These are phyloP conservation scores for Hippophae gyantsensis DNA, from an alignment of 306 rosid species.

Conservation along the genomic window DNA sequence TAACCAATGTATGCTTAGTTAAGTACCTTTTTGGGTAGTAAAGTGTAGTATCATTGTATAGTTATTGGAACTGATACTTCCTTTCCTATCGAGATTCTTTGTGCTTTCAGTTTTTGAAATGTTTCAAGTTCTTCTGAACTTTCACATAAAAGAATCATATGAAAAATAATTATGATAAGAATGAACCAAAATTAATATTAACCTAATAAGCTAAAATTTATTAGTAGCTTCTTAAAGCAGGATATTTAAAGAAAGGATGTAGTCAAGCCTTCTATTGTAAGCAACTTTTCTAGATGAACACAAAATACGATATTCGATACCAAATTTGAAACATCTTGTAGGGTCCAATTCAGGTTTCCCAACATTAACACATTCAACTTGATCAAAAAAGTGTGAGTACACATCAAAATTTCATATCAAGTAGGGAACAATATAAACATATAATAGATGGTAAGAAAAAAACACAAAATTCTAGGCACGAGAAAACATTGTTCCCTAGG, in stretches of 20 bases:
- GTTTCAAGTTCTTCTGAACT: conserved; percentile 71
- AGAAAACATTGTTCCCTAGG: no score
- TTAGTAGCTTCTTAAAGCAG: conserved; percentile 79
- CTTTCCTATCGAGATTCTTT: conserved; percentile 72
- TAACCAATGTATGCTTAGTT: conserved; percentile 29
- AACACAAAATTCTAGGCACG: no score
- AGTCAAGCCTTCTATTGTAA: conserved; percentile 76
- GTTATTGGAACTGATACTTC: conserved; percentile 54
- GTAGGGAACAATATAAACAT: background rate
- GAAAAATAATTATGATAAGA: conserved; percentile 5
- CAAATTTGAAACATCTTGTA: conserved; percentile 80
- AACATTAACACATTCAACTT: conserved; percentile 68
- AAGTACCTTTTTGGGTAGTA: background rate
- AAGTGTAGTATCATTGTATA: background rate
- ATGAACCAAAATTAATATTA: conserved; percentile 1
- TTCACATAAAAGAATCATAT: conserved; percentile 21
- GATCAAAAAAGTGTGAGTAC: conserved; percentile 76
- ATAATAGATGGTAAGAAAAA: background rate
- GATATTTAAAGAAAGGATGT: conserved; percentile 83
- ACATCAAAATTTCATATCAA: conserved; percentile 16
- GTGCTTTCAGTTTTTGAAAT: conserved; percentile 63
- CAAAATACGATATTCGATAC: conserved; percentile 80
- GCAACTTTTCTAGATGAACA: conserved; percentile 96
- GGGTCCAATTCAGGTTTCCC: conserved; percentile 67
- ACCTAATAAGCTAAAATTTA: conserved; percentile 41